Base-by-base conservation (phyloP, 495 filamentous ascomycete genomes). In the Penicillium subrubescens region DNA sequence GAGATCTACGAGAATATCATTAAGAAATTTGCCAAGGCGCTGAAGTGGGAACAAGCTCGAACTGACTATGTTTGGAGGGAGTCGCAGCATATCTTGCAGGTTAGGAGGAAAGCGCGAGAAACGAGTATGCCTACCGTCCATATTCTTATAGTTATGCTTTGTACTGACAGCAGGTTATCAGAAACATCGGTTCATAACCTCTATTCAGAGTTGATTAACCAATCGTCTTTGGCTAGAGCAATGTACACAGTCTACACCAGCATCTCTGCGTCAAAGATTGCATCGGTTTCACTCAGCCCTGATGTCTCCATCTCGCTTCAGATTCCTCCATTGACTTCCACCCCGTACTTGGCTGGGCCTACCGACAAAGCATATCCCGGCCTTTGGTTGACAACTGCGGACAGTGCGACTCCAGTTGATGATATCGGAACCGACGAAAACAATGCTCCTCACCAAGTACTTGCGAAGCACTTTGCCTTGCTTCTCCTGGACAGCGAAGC, bases 21-120 rank as follows among this genome's bases (percentile, higher is more conserved):
- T 67, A 94, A 91, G 77, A 94, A 94, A 73, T 89, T 96, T 64
- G 90, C 91, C 60, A 93, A 94, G 75, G 90, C 90, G 4, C 84
- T 97, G 64, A 94, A 93, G 68, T 92, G 92, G 79, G 93, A 94
- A 73, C 95, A 99, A 76, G 90, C 91, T 63, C 89, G 89, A 61
- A 90, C 86, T 50, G 86, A 90, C 63, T 97, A 96, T 74, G 92
- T 99, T 2, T 94, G 90, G 88, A 89, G 85, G 65, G 91, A 99
- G 72, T 88, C 90, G 2, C 89, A 92, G 71, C 83, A 86, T 57
- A 95, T 99, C 33, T 77, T 92, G 23, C 75, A 83, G 12, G 79
- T 93, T 59, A 93, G 94, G 70, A 88, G 93, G 61, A 91, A 91
- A 68, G 92, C 88, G 1, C 84, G 86, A 57, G 90, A 95, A 74